Evolutionary conservation across 1,139 yeast species (phyloP).

Genomic region (Sugiyamaella castrensis): DNA sequence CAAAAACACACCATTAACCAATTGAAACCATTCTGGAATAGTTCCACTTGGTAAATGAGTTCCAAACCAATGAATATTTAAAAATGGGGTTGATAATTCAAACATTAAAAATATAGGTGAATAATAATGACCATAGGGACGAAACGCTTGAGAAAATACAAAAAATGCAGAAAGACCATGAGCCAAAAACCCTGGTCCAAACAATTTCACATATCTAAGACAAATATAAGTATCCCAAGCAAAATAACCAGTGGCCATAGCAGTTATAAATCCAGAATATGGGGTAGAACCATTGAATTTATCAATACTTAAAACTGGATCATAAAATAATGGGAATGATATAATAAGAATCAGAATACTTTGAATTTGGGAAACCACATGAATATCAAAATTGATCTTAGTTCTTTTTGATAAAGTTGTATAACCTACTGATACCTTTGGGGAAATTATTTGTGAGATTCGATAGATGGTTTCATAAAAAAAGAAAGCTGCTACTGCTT

Average conservation of each 20-base stretch:
- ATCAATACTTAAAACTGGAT: conserved; percentile 50
- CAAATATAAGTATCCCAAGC: conserved; percentile 87
- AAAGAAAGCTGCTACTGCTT: conserved; percentile 45
- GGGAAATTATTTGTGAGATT: conserved; percentile 47
- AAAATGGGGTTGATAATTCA: conserved; percentile 90
- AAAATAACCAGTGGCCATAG: conserved; percentile 81
- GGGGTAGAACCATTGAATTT: conserved; percentile 64
- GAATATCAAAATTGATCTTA: conserved; percentile 76
- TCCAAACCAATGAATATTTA: conserved; percentile 89
- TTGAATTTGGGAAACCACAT: conserved; percentile 85
- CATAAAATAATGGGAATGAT: conserved; percentile 60
- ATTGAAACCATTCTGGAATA: conserved; percentile 49
- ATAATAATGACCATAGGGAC: conserved; percentile 80
- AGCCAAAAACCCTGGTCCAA: conserved; percentile 78
- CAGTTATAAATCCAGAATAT: conserved; percentile 66
- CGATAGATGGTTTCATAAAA: conserved; percentile 47
- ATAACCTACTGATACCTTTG: conserved; percentile 49
- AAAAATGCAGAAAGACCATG: conserved; percentile 83
- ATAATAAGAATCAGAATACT: conserved; percentile 55
- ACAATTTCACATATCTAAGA: conserved; percentile 52
- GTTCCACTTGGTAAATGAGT: conserved; percentile 61
- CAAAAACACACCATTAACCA: conserved; percentile 68
- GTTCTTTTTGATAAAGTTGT: conserved; percentile 46
- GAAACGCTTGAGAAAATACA: conserved; percentile 62
- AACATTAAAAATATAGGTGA: conserved; percentile 81